A percentile compares a stretch with the other conserved stretches of the same genome.
Evolutionary conservation across 345 rosid genomes (phyloP).

Genomic region (Pistacia vera): DNA sequence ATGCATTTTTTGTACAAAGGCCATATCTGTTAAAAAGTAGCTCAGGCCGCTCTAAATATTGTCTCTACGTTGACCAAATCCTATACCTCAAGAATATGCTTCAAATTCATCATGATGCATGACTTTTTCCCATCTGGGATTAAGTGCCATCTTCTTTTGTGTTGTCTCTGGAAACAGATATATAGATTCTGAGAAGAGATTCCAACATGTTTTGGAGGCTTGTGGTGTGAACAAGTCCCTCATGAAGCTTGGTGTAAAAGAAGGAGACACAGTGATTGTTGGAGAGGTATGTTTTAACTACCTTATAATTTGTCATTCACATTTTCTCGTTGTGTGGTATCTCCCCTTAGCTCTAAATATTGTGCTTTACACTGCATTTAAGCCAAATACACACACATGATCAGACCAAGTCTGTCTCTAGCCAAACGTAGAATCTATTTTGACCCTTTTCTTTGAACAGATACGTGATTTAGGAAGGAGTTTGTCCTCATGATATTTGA

Average conservation of each 20-base stretch:
- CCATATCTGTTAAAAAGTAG: neutral
- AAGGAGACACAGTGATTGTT: constrained; percentile 86
- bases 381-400: neutral
- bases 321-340: neutral
- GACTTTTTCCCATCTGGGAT: neutral
- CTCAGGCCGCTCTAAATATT: neutral
- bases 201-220: constrained; percentile 89
- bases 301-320: neutral
- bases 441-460: neutral
- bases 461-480: neutral
- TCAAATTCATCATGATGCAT: neutral
- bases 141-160: neutral
- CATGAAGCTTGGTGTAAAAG: constrained; percentile 80
- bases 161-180: constrained; percentile 49
- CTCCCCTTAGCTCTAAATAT: neutral
- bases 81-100: neutral
- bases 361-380: neutral
- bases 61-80: constrained; percentile 5
- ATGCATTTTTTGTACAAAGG: neutral
- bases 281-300: constrained; percentile 69
- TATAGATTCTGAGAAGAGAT: constrained; percentile 80
- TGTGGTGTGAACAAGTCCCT: constrained; percentile 81
- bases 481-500: neutral
- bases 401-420: neutral
- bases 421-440: neutral